Evolutionary conservation across 495 filamentous ascomycete genomes (phyloP).

Genomic region (Penicillium paradoxum): DNA sequence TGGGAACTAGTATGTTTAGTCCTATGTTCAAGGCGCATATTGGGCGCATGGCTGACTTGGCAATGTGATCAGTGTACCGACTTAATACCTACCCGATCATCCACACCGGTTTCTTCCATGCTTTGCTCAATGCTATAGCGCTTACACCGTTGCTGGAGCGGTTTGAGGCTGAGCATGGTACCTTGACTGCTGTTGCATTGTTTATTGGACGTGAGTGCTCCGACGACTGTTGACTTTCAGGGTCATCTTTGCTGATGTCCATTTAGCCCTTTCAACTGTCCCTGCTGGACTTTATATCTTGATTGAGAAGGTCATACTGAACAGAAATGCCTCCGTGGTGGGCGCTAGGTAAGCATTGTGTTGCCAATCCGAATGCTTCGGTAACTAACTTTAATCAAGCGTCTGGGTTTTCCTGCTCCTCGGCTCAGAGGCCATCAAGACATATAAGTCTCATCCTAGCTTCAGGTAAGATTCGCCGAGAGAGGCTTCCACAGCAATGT

Average conservation of each 20-base stretch:
- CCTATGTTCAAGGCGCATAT: background rate
- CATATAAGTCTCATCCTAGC: slow-evolving; percentile 66
- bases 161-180: slow-evolving; percentile 92
- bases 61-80: slow-evolving; percentile 72
- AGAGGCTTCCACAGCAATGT: background rate
- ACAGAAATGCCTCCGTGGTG: slow-evolving; percentile 62
- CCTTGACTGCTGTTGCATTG: slow-evolving; percentile 73
- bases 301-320: slow-evolving; percentile 62
- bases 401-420: slow-evolving; percentile 90
- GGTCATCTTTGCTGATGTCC: slow-evolving; percentile 11
- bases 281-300: slow-evolving; percentile 68
- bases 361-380: background rate
- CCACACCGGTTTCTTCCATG: slow-evolving; percentile 74
- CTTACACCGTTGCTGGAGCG: slow-evolving; percentile 80
- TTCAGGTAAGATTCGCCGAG: slow-evolving; percentile 46
- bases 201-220: slow-evolving; percentile 82
- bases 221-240: background rate
- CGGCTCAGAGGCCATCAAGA: slow-evolving; percentile 76
- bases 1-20: slow-evolving; percentile 65
- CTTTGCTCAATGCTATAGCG: slow-evolving; percentile 71
- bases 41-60: slow-evolving; percentile 3
- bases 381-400: slow-evolving; percentile 40
- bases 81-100: slow-evolving; percentile 90
- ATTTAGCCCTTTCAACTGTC: slow-evolving; percentile 68
- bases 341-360: slow-evolving; percentile 67